These are phyloP conservation scores for Schizopora paradoxa DNA, from an alignment of 1,284 basidiomycete genomes.

Conservation along the genomic window DNA sequence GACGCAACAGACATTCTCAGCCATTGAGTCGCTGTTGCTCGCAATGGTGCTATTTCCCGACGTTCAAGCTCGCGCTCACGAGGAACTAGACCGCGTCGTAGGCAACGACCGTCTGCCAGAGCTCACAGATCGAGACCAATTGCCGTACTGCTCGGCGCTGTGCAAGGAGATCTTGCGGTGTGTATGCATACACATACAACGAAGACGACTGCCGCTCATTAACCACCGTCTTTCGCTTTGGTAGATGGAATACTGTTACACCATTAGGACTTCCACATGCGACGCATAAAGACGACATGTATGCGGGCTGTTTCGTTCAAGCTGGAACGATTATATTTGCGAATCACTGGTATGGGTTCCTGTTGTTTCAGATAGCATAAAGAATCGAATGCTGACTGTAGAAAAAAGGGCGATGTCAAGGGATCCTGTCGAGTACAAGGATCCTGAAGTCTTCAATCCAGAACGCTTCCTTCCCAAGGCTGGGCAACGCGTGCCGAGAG, in stretches of 20 bases:
- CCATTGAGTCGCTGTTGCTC: slow-evolving; percentile 6
- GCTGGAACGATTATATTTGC: slow-evolving; percentile 15
- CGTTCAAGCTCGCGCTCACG: slow-evolving; percentile 14
- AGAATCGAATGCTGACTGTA: background rate
- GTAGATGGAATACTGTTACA: slow-evolving; percentile 28
- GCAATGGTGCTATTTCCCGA: slow-evolving; percentile 14
- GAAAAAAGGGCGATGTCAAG: slow-evolving; percentile 16
- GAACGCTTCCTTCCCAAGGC: slow-evolving; percentile 4
- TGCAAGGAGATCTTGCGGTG: slow-evolving; percentile 26
- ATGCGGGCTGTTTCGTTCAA: slow-evolving; percentile 15
- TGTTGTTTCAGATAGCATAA: too few species aligned
- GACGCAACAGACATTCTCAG: slow-evolving; percentile 20
- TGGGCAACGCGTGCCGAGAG: background rate
- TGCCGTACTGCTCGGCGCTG: slow-evolving; percentile 18
- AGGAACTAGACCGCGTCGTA: slow-evolving; percentile 18
- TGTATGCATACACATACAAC: too few species aligned
- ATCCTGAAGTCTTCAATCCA: slow-evolving; percentile 8
- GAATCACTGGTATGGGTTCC: slow-evolving; percentile 15
- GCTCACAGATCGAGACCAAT: slow-evolving; percentile 6
- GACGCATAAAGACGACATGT: slow-evolving; percentile 12
- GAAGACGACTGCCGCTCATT: too few species aligned
- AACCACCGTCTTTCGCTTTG: too few species aligned
- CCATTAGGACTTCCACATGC: slow-evolving; percentile 29
- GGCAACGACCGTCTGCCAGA: slow-evolving; percentile 17
- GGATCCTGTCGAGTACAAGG: background rate